A percentile compares a stretch with the other conserved stretches of the same genome.
phyloP scores from a whole-genome alignment of 169 alveolate species.

The Neospora caninum region DNA sequence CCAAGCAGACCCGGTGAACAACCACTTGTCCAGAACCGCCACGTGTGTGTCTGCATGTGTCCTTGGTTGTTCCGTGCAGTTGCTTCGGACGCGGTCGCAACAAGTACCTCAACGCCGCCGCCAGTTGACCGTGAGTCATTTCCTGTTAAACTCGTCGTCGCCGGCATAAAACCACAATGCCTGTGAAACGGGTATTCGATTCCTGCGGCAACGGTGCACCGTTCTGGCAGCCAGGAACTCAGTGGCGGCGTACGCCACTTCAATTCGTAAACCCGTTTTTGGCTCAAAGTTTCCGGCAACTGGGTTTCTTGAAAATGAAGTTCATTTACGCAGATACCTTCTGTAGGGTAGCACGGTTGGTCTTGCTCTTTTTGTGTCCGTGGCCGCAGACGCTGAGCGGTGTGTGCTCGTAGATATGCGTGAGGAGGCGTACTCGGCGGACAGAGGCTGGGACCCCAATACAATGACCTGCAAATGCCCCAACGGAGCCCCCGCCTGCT shows the following conservation, averaged over 20 bases:
- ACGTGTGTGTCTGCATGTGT: background rate
- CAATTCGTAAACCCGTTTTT: too few species aligned
- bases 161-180: too few species aligned
- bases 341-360: too few species aligned
- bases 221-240: background rate
- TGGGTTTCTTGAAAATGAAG: too few species aligned
- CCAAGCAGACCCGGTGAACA: background rate
- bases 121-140: background rate
- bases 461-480: slow-evolving; percentile 22
- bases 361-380: background rate
- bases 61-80: background rate
- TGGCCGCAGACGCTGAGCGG: background rate
- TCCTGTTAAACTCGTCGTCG: background rate
- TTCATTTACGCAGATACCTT: too few species aligned
- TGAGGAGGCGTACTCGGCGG: background rate
- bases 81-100: background rate
- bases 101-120: background rate
- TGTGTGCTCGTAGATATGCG: background rate
- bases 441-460: background rate
- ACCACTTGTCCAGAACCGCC: too few species aligned
- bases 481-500: background rate
- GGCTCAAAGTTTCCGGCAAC: background rate
- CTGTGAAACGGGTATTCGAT: background rate
- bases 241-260: background rate
- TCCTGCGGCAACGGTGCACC: background rate